A percentile compares a stretch with the other conserved stretches of the same genome.
Conservation (phyloP, 2,329 filamentous ascomycete species). For the Exserohilum rostratum region DNA sequence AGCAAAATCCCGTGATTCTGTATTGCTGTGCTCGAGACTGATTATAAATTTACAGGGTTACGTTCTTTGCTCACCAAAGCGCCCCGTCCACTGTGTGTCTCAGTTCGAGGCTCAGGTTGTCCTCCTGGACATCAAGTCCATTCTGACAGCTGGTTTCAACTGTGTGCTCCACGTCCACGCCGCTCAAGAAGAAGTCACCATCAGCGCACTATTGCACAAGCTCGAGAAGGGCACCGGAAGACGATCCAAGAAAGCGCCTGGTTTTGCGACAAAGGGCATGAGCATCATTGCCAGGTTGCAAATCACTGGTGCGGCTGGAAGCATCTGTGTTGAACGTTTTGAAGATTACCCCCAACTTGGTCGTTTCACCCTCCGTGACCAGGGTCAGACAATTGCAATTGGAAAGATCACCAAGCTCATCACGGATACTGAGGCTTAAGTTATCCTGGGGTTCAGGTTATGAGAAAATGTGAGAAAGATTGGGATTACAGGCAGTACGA, state of each 20-base stretch:
- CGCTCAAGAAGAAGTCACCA: slow-evolving; percentile 96
- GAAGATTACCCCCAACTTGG: slow-evolving; percentile 85
- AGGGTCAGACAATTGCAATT: slow-evolving; percentile 99
- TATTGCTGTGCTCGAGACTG: background rate
- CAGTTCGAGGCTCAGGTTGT: slow-evolving; percentile 96
- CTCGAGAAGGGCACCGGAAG: slow-evolving; percentile 92
- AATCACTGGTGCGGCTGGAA: slow-evolving; percentile 81
- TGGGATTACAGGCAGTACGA: background rate
- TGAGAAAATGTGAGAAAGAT: slow-evolving; percentile 2
- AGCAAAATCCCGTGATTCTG: background rate
- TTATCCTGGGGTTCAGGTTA: slow-evolving; percentile 4
- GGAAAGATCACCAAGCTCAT: slow-evolving; percentile 97
- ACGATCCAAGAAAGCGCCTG: slow-evolving; percentile 90
- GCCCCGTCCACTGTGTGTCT: slow-evolving; percentile 86
- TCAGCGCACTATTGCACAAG: slow-evolving; percentile 85
- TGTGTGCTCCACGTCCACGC: slow-evolving; percentile 97
- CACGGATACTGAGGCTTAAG: slow-evolving; percentile 36
- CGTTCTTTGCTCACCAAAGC: slow-evolving; percentile 92
- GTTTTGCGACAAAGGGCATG: slow-evolving; percentile 81
- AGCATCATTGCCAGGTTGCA: slow-evolving; percentile 92
- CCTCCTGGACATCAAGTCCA: slow-evolving; percentile 91
- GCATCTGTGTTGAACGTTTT: slow-evolving; percentile 91
- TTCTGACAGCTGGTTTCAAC: slow-evolving; percentile 93
- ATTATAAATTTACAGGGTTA: slow-evolving; percentile 60
- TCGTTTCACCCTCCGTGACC: slow-evolving; percentile 40